Evolutionary conservation across 2,329 filamentous ascomycete genomes (phyloP).

Genomic region (Aspergillus ibericus): DNA sequence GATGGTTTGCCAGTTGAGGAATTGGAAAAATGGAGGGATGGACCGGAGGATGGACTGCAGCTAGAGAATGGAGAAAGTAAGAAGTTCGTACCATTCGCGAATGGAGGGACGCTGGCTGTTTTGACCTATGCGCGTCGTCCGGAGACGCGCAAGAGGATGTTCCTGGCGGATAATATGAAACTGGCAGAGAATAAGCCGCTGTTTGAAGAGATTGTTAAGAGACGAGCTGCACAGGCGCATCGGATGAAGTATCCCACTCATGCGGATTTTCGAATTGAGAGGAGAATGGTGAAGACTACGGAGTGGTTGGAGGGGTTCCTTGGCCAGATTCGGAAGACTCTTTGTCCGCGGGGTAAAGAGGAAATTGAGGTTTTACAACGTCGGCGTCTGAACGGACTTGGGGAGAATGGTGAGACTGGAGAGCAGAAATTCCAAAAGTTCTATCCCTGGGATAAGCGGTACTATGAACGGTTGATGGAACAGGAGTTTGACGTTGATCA

Average conservation of each 20-base stretch:
- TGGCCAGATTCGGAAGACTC: accelerated
- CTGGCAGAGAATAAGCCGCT: not conserved
- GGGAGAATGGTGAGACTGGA: not conserved
- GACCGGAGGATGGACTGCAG: too few species aligned
- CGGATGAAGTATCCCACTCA: not conserved
- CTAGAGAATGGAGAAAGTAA: not conserved
- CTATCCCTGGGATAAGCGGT: not conserved
- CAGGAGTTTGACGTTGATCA: not conserved
- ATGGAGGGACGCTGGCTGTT: not conserved
- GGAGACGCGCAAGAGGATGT: not conserved
- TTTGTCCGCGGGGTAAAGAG: not conserved
- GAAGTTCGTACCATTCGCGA: not conserved
- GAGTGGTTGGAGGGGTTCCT: not conserved
- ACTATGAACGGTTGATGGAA: not conserved
- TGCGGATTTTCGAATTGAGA: not conserved
- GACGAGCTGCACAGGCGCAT: not conserved
- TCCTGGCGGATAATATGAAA: not conserved
- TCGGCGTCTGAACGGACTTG: not conserved
- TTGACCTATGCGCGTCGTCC: not conserved
- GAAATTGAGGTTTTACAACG: not conserved
- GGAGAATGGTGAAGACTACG: not conserved
- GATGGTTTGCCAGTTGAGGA: not conserved
- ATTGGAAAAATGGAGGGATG: not conserved
- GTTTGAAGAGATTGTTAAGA: not conserved
- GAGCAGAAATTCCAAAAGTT: not conserved